These are phyloP conservation scores for Cyberlindnera lachancei DNA, from an alignment of 805 yeast genomes.

Conservation along the genomic window DNA sequence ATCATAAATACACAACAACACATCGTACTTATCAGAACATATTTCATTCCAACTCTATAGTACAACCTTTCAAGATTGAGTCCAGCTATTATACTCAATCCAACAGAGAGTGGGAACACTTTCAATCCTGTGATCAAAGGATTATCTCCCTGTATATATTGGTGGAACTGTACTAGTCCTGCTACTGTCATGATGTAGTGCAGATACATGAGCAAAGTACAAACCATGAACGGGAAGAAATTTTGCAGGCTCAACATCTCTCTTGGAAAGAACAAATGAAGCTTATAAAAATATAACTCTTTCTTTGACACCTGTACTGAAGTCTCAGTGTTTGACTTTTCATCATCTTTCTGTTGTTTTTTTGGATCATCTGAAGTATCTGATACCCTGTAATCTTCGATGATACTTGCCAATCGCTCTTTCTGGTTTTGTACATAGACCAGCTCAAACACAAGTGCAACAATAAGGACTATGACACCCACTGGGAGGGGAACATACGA, in stretches of 20 bases:
- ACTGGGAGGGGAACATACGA: constrained; percentile 35
- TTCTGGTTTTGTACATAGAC: constrained; percentile 14
- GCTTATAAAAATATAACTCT: constrained; percentile 13
- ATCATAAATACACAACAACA: constrained; percentile 12
- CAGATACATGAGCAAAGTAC: constrained; percentile 17
- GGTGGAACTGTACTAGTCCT: constrained; percentile 21
- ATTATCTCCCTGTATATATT: constrained; percentile 21
- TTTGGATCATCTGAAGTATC: background rate
- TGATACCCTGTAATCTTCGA: too few relatives aligned
- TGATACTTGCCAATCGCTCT: constrained; percentile 3
- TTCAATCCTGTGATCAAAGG: constrained; percentile 31
- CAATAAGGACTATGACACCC: constrained; percentile 27
- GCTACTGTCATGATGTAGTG: constrained; percentile 17
- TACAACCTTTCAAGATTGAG: constrained; percentile 18
- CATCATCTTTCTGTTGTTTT: too few relatives aligned
- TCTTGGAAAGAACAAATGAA: constrained; percentile 24
- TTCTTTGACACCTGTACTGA: background rate
- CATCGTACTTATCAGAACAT: constrained; percentile 10
- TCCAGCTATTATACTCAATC: constrained; percentile 23
- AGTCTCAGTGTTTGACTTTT: too few relatives aligned
- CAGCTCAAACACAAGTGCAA: constrained; percentile 26
- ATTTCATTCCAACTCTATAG: constrained; percentile 19
- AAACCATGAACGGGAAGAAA: constrained; percentile 19
- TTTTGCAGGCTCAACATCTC: constrained; percentile 23
- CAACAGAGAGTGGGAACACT: constrained; percentile 27